Conservation (phyloP, 176 grass and related monocot species). For the Luzula sylvatica region DNA sequence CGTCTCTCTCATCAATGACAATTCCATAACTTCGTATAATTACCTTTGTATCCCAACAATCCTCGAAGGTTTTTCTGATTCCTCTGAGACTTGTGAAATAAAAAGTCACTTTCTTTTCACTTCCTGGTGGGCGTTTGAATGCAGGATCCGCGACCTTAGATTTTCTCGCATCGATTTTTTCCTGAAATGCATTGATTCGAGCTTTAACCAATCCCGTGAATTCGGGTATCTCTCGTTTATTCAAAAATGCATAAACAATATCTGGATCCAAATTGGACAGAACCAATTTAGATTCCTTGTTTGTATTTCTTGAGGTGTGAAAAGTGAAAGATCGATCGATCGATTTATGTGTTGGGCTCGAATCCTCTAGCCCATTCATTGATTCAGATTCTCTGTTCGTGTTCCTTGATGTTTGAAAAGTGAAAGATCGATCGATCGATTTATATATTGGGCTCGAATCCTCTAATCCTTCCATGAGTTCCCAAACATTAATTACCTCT, state of each 20-base stretch:
- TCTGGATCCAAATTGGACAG: slow-evolving; percentile 51
- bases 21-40: slow-evolving; percentile 63
- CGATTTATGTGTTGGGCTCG: slow-evolving; percentile 11
- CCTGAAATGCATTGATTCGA: slow-evolving; percentile 60
- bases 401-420: slow-evolving; percentile 10
- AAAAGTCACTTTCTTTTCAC: slow-evolving; percentile 43
- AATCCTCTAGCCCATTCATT: slow-evolving; percentile 86
- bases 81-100: slow-evolving; percentile 89
- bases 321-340: slow-evolving; percentile 27
- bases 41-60: slow-evolving; percentile 52
- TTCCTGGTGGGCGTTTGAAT: slow-evolving; percentile 21
- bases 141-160: slow-evolving; percentile 21
- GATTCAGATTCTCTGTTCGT: slow-evolving; percentile 36
- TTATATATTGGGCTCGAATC: slow-evolving; percentile 30
- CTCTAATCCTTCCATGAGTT: slow-evolving; percentile 94
- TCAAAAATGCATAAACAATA: slow-evolving; percentile 39
- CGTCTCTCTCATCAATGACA: slow-evolving; percentile 77
- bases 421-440: slow-evolving; percentile 16
- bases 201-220: slow-evolving; percentile 59
- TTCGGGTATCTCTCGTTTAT: slow-evolving; percentile 45
- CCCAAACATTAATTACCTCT: slow-evolving; percentile 91
- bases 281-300: neutral
- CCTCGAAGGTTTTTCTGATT: slow-evolving; percentile 81
- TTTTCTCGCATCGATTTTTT: slow-evolving; percentile 60
- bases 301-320: slow-evolving; percentile 1